These are phyloP conservation scores for Casuarina cunninghamiana DNA, from an alignment of 306 rosid genomes.

Conservation along the genomic window DNA sequence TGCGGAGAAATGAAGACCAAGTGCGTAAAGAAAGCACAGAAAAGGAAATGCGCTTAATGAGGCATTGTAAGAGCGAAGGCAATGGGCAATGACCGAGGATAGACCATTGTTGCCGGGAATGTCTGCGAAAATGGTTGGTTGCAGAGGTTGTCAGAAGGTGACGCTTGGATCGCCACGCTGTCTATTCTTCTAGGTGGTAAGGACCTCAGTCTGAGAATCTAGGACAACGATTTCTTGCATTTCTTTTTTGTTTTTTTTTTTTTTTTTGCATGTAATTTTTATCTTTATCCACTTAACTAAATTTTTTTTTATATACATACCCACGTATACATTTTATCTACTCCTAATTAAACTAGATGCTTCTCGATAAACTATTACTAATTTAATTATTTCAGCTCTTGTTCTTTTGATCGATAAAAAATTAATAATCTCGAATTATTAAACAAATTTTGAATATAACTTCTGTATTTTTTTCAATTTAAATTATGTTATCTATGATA, in stretches of 20 bases:
- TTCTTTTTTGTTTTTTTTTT: no score
- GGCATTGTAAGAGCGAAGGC: neutral
- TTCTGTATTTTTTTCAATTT: no score
- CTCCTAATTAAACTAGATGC: no score
- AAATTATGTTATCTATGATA: no score
- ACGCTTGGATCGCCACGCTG: conserved; percentile 24
- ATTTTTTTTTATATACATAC: no score
- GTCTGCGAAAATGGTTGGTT: conserved; percentile 9
- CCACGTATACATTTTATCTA: no score
- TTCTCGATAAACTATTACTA: no score
- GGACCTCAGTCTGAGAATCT: neutral
- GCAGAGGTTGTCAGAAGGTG: conserved; percentile 9
- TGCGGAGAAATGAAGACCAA: neutral
- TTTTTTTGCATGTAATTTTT: neutral
- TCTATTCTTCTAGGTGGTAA: conserved; percentile 2
- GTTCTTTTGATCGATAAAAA: no score
- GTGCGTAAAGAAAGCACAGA: neutral
- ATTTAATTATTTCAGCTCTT: no score
- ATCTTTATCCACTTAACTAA: neutral
- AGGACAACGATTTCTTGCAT: neutral
- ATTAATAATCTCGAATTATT: no score
- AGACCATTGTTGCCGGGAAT: conserved; percentile 31
- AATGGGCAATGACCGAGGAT: conserved; percentile 14
- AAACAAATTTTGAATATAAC: no score
- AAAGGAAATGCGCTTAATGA: neutral